Base-by-base conservation (phyloP, 2,329 filamentous ascomycete genomes). In the Aspergillus niger region DNA sequence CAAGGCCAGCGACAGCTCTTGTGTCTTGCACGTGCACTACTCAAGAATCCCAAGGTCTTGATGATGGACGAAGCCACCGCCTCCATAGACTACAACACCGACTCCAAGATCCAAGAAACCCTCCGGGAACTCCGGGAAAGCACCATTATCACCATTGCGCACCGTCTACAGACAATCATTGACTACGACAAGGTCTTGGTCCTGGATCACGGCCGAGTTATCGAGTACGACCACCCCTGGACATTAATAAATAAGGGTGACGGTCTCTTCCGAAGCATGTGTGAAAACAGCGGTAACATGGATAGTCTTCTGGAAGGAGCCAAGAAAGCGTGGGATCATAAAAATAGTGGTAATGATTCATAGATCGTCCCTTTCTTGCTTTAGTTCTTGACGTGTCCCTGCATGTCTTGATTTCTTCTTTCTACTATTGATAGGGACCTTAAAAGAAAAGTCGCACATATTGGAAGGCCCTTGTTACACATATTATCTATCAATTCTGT, bases 21-120 rank as follows among this genome's bases (percentile, higher is more conserved):
- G 58, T 99, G 95, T 73, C 86, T 99, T 8, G 95, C 94, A 0
- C 89, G 95, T 58, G 95, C 95, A 0, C 86, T 99, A 67, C 89
- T 99, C 64, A 97, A 96, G 78, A 86, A 87, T 36, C 93, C 95
- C 0, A 93, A 91, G 65, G 92, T 99, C 1, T 82, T 99, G n/a
- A 89, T 99, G 72, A 98, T 99, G 95, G 95, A 99, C 76, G 95
- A 99, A 81, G 95, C 95, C 0, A 99, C 95, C 0, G 95, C 95
- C 0, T 96, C 91, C 0, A 98, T 99, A 71, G 95, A 99, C 79
- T 98, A 98, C 77, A 90, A 89, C 5, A 99, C 95, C 2, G 95
- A 99, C 71, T 84, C 89, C 53, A 97, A 97, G 80, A 98, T 99
- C 67, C 95, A 99, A 77, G 92, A 91, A 70, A 98, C 95, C 0